These are phyloP conservation scores for Fragaria nilgerrensis DNA, from an alignment of 306 rosid genomes.

Conservation along the genomic window DNA sequence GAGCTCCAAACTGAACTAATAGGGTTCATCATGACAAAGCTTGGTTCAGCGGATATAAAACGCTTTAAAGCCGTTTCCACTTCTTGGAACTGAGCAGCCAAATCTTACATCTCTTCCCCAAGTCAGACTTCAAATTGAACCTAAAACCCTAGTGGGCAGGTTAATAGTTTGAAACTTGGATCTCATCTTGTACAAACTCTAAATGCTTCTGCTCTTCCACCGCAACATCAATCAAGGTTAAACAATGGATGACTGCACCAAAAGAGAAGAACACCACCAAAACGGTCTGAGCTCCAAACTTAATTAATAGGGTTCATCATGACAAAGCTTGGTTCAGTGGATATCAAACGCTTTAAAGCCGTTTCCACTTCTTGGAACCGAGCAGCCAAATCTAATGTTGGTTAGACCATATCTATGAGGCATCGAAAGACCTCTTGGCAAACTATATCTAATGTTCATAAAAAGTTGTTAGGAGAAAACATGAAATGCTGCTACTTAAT, in stretches of 20 bases:
- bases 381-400: neutral
- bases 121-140: no score
- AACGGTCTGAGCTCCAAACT: neutral
- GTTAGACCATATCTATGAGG: neutral
- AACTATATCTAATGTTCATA: neutral
- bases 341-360: neutral
- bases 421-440: neutral
- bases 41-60: neutral
- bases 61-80: neutral
- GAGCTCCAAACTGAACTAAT: neutral
- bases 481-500: neutral
- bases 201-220: no score
- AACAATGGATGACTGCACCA: neutral
- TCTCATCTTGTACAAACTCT: no score
- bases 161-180: no score
- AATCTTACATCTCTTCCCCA: neutral
- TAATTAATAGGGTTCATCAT: neutral
- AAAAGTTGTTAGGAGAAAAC: neutral
- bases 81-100: neutral
- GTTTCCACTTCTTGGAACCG: neutral
- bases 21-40: neutral
- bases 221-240: neutral
- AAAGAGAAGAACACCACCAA: neutral
- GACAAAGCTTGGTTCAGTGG: neutral
- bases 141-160: no score